Conservation (phyloP, 179 eudicot genomes). For the Drosera spatulata region DNA sequence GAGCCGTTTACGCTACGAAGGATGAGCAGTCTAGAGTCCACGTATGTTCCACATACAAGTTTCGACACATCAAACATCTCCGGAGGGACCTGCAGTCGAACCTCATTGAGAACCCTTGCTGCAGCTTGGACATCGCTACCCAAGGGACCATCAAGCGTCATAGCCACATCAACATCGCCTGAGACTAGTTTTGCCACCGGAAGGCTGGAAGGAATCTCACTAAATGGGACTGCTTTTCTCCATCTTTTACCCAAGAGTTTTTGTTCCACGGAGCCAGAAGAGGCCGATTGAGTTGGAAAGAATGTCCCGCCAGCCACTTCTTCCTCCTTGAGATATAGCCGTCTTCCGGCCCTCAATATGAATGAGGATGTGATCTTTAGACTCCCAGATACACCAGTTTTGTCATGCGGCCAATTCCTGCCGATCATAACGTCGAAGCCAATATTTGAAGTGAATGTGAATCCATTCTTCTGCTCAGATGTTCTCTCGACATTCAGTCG, state of each 20-base stretch:
- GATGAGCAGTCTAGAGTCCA: constrained; percentile 75
- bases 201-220: constrained; percentile 83
- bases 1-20: constrained; percentile 82
- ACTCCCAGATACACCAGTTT: constrained; percentile 48
- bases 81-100: constrained; percentile 68
- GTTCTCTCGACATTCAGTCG: constrained; percentile 29
- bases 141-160: constrained; percentile 47
- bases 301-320: constrained; percentile 10
- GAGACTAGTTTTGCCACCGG: constrained; percentile 63
- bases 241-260: constrained; percentile 56
- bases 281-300: constrained; percentile 10
- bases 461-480: constrained; percentile 22
- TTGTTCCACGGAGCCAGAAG: constrained; percentile 27
- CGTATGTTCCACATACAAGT: constrained; percentile 83
- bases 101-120: constrained; percentile 45
- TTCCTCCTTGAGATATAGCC: constrained; percentile 51
- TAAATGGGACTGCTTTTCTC: constrained; percentile 63
- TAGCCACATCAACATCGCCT: constrained; percentile 37
- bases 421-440: constrained; percentile 41
- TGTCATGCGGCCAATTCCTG: constrained; percentile 68
- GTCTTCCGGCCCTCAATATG: constrained; percentile 59
- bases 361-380: constrained; percentile 25
- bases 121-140: constrained; percentile 34
- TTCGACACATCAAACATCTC: constrained; percentile 90
- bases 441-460: constrained; percentile 44